Conservation (phyloP, 495 filamentous ascomycete species). For the Daldinia loculata region DNA sequence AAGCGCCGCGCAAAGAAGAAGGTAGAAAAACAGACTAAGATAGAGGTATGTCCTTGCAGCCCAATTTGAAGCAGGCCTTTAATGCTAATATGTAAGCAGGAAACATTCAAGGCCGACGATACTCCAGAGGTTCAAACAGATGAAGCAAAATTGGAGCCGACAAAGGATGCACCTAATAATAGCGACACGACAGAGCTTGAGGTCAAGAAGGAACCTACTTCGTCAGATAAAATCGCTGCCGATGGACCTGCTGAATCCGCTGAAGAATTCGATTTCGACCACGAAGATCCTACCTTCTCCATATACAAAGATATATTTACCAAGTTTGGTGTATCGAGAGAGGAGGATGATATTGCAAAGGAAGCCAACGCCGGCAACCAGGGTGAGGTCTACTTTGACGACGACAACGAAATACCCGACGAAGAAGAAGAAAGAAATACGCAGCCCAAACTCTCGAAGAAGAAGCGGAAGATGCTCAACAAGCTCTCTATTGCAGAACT, state of each 20-base stretch:
- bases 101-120: slow-evolving; percentile 25
- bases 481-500: slow-evolving; percentile 95
- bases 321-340: slow-evolving; percentile 68
- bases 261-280: slow-evolving; percentile 56
- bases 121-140: slow-evolving; percentile 36
- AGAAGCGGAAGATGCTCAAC: slow-evolving; percentile 87
- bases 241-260: slow-evolving; percentile 52
- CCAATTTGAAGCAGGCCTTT: neutral
- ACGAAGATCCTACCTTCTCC: slow-evolving; percentile 79
- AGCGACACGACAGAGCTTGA: slow-evolving; percentile 47
- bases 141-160: slow-evolving; percentile 41
- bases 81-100: slow-evolving; percentile 31
- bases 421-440: slow-evolving; percentile 78
- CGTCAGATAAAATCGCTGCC: slow-evolving; percentile 50
- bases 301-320: slow-evolving; percentile 83
- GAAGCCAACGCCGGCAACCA: slow-evolving; percentile 76
- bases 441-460: slow-evolving; percentile 82
- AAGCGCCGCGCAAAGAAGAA: slow-evolving; percentile 89
- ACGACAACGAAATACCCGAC: slow-evolving; percentile 89
- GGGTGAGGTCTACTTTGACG: slow-evolving; percentile 84
- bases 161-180: slow-evolving; percentile 39
- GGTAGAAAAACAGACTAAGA: slow-evolving; percentile 73
- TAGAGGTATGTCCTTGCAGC: slow-evolving; percentile 49
- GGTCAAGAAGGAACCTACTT: slow-evolving; percentile 51
- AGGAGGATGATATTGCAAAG: slow-evolving; percentile 64